A percentile compares a stretch with the other conserved stretches of the same genome.
These are phyloP conservation scores for Acarospora socialis DNA, from an alignment of 2,329 filamentous ascomycete species.

Conservation along the genomic window DNA sequence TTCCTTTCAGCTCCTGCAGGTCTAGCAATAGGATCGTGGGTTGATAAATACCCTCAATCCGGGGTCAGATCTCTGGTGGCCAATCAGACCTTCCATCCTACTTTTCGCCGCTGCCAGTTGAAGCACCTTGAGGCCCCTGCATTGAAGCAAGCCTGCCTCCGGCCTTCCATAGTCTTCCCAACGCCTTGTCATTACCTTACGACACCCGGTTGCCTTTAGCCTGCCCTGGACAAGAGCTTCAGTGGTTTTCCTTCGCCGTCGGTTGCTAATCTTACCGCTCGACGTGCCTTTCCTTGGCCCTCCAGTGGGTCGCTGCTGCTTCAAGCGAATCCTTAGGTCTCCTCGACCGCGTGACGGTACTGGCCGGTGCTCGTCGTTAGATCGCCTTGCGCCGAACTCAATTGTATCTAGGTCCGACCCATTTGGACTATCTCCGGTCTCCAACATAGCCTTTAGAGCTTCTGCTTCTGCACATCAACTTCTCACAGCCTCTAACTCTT, in stretches of 20 bases:
- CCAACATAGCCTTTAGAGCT: not conserved
- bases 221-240: too few relatives aligned
- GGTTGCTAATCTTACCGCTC: conserved; percentile 8
- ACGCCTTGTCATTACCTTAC: conserved; percentile 7
- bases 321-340: conserved; percentile 2
- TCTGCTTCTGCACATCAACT: conserved; percentile 6
- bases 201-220: not conserved
- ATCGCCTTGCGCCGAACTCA: conserved; percentile 2
- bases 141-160: conserved; percentile 6
- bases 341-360: conserved; percentile 1
- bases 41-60: too few relatives aligned
- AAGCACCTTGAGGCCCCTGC: conserved; percentile 5
- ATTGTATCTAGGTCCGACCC: not conserved
- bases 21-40: too few relatives aligned
- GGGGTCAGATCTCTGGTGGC: too few relatives aligned
- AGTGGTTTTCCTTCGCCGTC: conserved; percentile 8
- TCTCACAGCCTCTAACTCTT: too few relatives aligned
- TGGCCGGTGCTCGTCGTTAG: conserved; percentile 2
- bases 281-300: conserved; percentile 2
- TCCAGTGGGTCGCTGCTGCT: conserved; percentile 1
- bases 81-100: conserved; percentile 1
- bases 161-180: conserved; percentile 1
- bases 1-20: too few relatives aligned
- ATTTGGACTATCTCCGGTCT: not conserved
- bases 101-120: conserved; percentile 8